Evolutionary conservation across 2,329 filamentous ascomycete genomes (phyloP), one percentile per base, ranked within the genome.

Genomic region (Calonectria multiphialidica): DNA sequence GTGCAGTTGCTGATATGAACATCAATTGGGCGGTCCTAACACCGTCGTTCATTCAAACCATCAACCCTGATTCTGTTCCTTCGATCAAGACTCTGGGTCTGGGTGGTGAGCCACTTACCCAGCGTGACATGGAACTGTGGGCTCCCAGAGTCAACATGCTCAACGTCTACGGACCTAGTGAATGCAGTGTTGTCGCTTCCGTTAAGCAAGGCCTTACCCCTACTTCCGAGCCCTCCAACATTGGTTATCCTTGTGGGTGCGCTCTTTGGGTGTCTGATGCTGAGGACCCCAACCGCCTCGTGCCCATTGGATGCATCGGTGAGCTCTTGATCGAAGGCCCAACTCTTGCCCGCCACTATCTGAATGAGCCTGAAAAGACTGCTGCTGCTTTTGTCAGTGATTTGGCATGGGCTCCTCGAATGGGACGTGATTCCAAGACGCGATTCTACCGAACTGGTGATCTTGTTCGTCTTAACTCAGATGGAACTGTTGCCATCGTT

Each of bases 401-500:
- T 13, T 23, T 62, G 1, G 18, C 37, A 12, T 62, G 57, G 57
- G 37, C 40, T n/a, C 25, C 37, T 44, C 40, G 37, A 6, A 42
- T 45, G 37, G 37, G 37, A 6, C 37, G 37, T 16, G 18, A 45
- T 28, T 15, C 40, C 16, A 62, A 62, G 25, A 44, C 37, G 21
- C 37, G 57, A 15, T 62, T 76, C 1, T 89, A 88, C 76, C 86
- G 85, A 71, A 88, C 87, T 1, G 88, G 87, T 8, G 88, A 89
- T 71, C 79, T 89, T 25, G 87, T 81, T 1, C 81, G 76, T 42
- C 87, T 87, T 35, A 75, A 82, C 25, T 77, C 79, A 0, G 82
- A 87, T 67, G 85, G 86, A 0, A 76, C 74, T 5, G 76, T 89
- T 10, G 70, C 81, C 0, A 88, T 85, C 50, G 74, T 89, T 44